These are phyloP conservation scores for Phytophthora parvispora DNA, from an alignment of 352 stramenopile genomes.

Conservation along the genomic window DNA sequence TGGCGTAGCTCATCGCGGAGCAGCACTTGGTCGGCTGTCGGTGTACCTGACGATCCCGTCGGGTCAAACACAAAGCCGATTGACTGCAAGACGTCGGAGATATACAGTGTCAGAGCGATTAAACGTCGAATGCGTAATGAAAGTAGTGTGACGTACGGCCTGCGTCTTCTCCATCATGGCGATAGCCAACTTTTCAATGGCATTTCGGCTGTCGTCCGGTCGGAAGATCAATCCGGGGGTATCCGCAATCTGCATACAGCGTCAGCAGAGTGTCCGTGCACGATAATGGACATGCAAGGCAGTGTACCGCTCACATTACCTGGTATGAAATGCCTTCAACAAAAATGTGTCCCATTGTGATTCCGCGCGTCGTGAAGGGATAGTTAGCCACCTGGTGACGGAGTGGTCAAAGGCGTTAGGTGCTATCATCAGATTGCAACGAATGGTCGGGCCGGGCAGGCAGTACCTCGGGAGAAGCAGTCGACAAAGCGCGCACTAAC, in stretches of 20 bases:
- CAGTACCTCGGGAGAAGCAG: conserved; percentile 79
- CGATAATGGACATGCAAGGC: too few relatives aligned
- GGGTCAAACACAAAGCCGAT: conserved; percentile 91
- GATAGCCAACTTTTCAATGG: conserved; percentile 79
- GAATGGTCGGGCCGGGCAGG: background rate
- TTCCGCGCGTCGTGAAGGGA: conserved; percentile 88
- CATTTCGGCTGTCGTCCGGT: conserved; percentile 70
- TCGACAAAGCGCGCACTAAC: conserved; percentile 82
- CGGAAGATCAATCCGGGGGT: conserved; percentile 79
- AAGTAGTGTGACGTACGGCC: conserved; percentile 42
- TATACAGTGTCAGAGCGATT: conserved; percentile 9
- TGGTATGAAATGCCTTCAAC: conserved; percentile 86
- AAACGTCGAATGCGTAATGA: background rate
- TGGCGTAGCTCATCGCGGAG: conserved; percentile 79
- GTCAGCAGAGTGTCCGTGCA: conserved; percentile 6
- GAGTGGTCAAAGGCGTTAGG: conserved; percentile 2
- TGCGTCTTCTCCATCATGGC: conserved; percentile 85
- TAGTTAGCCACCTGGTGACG: conserved; percentile 84
- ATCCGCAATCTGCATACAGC: conserved; percentile 77
- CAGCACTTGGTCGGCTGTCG: conserved; percentile 66
- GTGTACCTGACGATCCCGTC: conserved; percentile 72
- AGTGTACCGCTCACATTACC: conserved; percentile 37
- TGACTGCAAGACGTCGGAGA: conserved; percentile 44
- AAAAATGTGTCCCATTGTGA: conserved; percentile 92
- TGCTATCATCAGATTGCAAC: background rate